phyloP scores from a whole-genome alignment of 2,329 filamentous ascomycete species.

The Whalleya microplaca region DNA sequence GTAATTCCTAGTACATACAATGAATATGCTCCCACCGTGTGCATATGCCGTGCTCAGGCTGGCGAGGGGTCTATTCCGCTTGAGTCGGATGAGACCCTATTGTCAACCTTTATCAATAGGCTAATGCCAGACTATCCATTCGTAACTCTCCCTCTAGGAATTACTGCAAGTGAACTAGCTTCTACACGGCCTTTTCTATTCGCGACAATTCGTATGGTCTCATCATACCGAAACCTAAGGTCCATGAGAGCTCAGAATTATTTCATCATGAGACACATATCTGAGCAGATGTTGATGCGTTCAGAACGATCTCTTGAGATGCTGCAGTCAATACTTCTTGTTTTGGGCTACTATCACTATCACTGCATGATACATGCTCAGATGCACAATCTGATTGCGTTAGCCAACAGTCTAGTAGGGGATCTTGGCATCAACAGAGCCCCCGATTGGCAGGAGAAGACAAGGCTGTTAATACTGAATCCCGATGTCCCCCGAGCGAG shows the following conservation, averaged over 20 bases:
- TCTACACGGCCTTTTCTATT: slow-evolving; percentile 52
- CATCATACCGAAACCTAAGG: slow-evolving; percentile 49
- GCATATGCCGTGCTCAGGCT: slow-evolving; percentile 50
- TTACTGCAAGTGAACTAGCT: slow-evolving; percentile 43
- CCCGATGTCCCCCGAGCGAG: slow-evolving; percentile 44
- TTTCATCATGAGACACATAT: slow-evolving; percentile 48
- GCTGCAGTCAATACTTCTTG: slow-evolving; percentile 52
- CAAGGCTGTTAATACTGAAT: slow-evolving; percentile 46
- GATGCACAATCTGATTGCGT: slow-evolving; percentile 52
- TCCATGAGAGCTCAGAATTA: slow-evolving; percentile 57
- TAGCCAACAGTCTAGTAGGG: slow-evolving; percentile 51
- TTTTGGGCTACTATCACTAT: slow-evolving; percentile 57
- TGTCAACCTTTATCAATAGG: slow-evolving; percentile 49
- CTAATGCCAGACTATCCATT: slow-evolving; percentile 52
- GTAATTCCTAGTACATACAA: slow-evolving; percentile 50
- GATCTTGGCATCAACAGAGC: slow-evolving; percentile 51
- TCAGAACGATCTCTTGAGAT: slow-evolving; percentile 55
- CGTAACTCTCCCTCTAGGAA: slow-evolving; percentile 45
- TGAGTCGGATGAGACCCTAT: slow-evolving; percentile 50
- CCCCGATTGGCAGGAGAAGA: slow-evolving; percentile 47
- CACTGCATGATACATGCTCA: slow-evolving; percentile 59
- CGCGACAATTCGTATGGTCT: slow-evolving; percentile 53
- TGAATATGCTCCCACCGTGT: slow-evolving; percentile 48
- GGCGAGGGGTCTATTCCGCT: slow-evolving; percentile 45
- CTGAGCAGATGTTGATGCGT: slow-evolving; percentile 53